These are phyloP conservation scores for Ilex asprella DNA, from an alignment of 257 asterid genomes.

Conservation along the genomic window DNA sequence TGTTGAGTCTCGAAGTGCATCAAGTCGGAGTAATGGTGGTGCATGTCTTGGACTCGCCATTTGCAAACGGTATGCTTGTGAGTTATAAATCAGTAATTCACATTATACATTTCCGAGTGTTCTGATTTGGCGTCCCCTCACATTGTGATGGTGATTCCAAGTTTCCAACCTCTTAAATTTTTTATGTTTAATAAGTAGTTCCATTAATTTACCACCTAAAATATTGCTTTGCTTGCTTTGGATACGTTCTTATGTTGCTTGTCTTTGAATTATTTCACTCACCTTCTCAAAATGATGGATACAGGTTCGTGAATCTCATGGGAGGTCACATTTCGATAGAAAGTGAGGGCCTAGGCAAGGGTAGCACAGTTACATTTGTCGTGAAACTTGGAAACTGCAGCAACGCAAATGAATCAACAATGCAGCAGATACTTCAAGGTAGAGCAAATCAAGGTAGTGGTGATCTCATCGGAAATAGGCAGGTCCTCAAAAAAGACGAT, in stretches of 20 bases:
- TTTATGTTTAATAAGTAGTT: neutral
- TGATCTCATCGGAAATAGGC: constrained; percentile 24
- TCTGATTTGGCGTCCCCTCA: neutral
- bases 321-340: constrained; percentile 63
- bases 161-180: neutral
- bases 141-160: neutral
- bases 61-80: constrained; percentile 45
- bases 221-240: no score
- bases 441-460: constrained; percentile 22
- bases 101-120: neutral
- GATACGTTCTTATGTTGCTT: neutral
- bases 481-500: constrained; percentile 20
- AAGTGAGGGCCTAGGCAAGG: constrained; percentile 56
- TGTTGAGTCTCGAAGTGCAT: constrained; percentile 23
- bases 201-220: no score
- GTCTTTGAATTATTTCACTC: neutral
- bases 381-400: constrained; percentile 37
- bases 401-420: constrained; percentile 18
- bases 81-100: neutral
- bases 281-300: constrained; percentile 1
- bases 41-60: constrained; percentile 71
- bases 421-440: constrained; percentile 11
- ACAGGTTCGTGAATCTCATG: constrained; percentile 60
- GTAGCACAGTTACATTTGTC: constrained; percentile 42
- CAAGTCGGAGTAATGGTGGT: constrained; percentile 30